Percentiles rank a stretch among this genome's conserved stretches.
phyloP scores from a whole-genome alignment of 2,329 filamentous ascomycete species.

The Coniosporium tulheliwenetii region DNA sequence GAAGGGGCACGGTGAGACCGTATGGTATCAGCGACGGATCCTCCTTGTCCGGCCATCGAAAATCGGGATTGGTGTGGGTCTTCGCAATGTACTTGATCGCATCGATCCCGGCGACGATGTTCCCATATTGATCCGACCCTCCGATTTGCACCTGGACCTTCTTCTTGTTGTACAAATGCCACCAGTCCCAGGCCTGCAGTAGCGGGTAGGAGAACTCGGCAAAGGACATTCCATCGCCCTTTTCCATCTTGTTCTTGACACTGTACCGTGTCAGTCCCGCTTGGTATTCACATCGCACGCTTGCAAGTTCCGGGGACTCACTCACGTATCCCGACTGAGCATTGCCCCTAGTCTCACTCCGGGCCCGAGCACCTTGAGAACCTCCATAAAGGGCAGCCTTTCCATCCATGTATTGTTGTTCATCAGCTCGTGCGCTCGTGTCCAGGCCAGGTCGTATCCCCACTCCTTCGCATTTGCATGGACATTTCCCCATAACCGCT shows the following conservation, averaged over 20 bases:
- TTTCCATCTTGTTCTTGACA: constrained; percentile 70
- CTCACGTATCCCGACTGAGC: constrained; percentile 76
- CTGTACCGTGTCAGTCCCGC: constrained; percentile 19
- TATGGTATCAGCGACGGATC: constrained; percentile 38
- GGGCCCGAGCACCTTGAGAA: constrained; percentile 58
- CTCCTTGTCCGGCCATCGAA: constrained; percentile 13
- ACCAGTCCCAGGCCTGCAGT: constrained; percentile 94
- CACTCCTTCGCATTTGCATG: constrained; percentile 44
- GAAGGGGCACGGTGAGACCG: constrained; percentile 78
- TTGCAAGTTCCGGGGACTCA: constrained; percentile 11
- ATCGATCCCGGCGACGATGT: constrained; percentile 83
- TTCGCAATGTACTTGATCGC: constrained; percentile 61
- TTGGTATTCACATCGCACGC: not conserved
- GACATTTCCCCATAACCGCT: constrained; percentile 60
- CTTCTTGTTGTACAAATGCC: constrained; percentile 59
- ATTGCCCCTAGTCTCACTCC: constrained; percentile 69
- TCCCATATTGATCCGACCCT: constrained; percentile 90
- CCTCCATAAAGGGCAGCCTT: constrained; percentile 53
- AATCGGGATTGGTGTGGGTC: constrained; percentile 9
- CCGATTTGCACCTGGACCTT: constrained; percentile 77
- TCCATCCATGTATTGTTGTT: constrained; percentile 84
- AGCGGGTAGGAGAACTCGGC: constrained; percentile 88
- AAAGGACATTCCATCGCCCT: constrained; percentile 83
- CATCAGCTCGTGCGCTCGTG: constrained; percentile 39
- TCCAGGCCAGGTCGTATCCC: constrained; percentile 33